Conservation (phyloP, 805 yeast species). For the Saccharomyces jurei region DNA sequence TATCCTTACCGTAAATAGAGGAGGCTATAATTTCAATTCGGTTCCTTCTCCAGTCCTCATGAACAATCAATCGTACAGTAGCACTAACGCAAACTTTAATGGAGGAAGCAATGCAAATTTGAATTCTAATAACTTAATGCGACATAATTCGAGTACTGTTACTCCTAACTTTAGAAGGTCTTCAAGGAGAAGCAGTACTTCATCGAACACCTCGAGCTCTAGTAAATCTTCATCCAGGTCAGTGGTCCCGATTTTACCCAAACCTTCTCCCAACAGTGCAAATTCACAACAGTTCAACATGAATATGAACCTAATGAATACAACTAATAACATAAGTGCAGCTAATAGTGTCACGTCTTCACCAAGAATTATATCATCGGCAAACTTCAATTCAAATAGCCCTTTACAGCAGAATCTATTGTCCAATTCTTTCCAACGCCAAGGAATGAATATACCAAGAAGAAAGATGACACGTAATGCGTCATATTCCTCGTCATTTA, state of each 20-base stretch:
- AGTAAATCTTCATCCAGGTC: conserved; percentile 26
- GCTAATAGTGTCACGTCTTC: conserved; percentile 27
- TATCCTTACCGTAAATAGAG: background rate
- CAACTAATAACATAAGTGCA: conserved; percentile 9
- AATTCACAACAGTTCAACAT: background rate
- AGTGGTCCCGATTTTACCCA: conserved; percentile 31
- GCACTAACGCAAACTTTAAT: background rate
- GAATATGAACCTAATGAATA: conserved; percentile 4
- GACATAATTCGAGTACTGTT: conserved; percentile 11
- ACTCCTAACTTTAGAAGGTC: conserved; percentile 5
- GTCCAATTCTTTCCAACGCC: conserved; percentile 20
- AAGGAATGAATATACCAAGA: conserved; percentile 24
- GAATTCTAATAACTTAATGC: conserved; percentile 14
- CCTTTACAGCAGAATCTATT: conserved; percentile 17
- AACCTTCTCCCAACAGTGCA: conserved; percentile 21
- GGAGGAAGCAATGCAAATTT: conserved; percentile 3
- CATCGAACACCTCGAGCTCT: conserved; percentile 26
- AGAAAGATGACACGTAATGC: conserved; percentile 25
- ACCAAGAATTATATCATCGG: conserved; percentile 15
- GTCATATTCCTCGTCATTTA: conserved; percentile 26
- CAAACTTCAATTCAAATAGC: conserved; percentile 9
- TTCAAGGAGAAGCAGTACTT: conserved; percentile 26
- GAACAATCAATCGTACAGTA: background rate
- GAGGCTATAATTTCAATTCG: background rate
- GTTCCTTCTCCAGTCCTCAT: background rate